A percentile compares a stretch with the other conserved stretches of the same genome.
Conservation (phyloP, 306 rosid genomes). For the Acacia acuminata region DNA sequence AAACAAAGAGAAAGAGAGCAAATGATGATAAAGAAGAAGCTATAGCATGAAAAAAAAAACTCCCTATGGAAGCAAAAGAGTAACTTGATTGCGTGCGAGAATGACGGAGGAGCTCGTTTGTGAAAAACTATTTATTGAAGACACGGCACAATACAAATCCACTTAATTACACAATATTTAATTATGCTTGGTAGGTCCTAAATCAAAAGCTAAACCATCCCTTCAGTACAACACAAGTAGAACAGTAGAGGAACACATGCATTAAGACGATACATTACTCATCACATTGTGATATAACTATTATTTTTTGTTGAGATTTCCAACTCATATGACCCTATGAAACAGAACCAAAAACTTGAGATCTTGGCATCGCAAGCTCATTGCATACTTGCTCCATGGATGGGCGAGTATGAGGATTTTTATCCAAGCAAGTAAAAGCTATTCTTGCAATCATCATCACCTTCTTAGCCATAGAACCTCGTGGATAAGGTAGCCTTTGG, state of each 20-base stretch:
- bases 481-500: constrained; percentile 9
- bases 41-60: too few relatives aligned
- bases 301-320: neutral
- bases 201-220: neutral
- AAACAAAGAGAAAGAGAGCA: too few relatives aligned
- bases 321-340: neutral
- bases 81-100: too few relatives aligned
- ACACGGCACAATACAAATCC: too few relatives aligned
- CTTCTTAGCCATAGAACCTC: neutral
- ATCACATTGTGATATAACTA: neutral
- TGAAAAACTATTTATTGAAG: too few relatives aligned
- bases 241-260: neutral
- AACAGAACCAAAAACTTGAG: neutral
- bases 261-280: too few relatives aligned
- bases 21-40: too few relatives aligned
- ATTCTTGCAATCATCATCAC: constrained; percentile 21
- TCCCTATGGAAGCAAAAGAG: too few relatives aligned
- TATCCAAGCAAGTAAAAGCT: constrained; percentile 28
- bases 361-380: neutral
- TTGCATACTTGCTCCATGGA: constrained; percentile 35
- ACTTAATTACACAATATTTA: neutral
- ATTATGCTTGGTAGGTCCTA: neutral
- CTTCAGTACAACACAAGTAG: neutral
- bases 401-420: constrained; percentile 23
- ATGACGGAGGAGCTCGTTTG: too few relatives aligned